Conservation (phyloP, 306 rosid species). For the Quercus cerris region DNA sequence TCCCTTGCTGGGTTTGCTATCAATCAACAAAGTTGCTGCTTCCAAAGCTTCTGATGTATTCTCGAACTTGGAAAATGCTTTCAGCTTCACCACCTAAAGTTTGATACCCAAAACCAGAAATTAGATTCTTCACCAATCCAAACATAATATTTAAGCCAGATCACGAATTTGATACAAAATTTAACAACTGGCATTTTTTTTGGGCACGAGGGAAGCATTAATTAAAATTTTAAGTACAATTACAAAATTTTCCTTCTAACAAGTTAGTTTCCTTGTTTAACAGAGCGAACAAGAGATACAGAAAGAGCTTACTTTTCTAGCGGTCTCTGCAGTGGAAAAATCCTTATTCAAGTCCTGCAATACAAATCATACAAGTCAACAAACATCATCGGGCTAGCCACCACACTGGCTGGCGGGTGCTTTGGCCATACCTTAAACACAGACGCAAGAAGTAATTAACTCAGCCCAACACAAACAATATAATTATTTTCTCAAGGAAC, state of each 20-base stretch:
- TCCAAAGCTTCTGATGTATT: constrained; percentile 86
- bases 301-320: constrained; percentile 59
- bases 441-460: not conserved
- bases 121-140: not conserved
- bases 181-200: not conserved
- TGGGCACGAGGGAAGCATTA: not conserved
- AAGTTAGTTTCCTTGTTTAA: not conserved
- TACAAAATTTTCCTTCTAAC: not conserved
- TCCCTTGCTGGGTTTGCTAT: constrained; percentile 88
- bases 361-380: not conserved
- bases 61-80: constrained; percentile 88
- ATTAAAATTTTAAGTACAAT: not conserved
- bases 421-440: not conserved
- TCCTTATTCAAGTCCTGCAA: constrained; percentile 67
- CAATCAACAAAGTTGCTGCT: constrained; percentile 71
- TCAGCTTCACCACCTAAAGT: constrained; percentile 72
- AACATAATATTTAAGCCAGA: not conserved
- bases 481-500: not conserved
- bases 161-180: not conserved
- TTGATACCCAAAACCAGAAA: not conserved
- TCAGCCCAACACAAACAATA: not conserved
- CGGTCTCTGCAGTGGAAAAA: constrained; percentile 61
- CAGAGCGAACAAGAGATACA: not conserved
- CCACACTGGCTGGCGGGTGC: too few species aligned
- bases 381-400: not conserved